Base-by-base conservation (phyloP, 441 rosid genomes). In the Capsella rubella region DNA sequence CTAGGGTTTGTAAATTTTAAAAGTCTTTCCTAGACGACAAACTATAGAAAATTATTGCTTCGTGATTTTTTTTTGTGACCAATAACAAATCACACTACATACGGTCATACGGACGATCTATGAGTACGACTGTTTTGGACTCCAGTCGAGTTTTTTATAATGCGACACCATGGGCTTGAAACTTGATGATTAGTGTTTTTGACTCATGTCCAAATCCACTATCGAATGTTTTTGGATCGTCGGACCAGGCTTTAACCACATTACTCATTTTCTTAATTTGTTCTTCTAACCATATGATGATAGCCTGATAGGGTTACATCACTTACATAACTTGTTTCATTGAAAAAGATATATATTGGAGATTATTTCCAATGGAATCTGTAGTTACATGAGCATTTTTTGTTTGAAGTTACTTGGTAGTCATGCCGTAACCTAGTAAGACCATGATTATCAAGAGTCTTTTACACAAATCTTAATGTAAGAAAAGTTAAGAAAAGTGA, bases 51-150 rank as follows among this genome's bases (percentile, higher is more conserved):
- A 57, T 32, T 54, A 64, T 64, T 73, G 45, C 52, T 27, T 25
- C 51, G 15, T 28, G 40, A 27, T 8, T 64, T 11, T 14, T 35
- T 46, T 42, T 8, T 53, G 51, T 47, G 58, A 46, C 52, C 60
- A 56, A 56, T 56, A 45, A 34, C 31, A 55, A 64, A 45, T 6
- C 57, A 34, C 34, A 35, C 16, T 72, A 21, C 25, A 51, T 27
- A 71, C 68, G 68, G 68, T 35, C 55, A 31, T 54, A 63, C 49
- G 40, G 76, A 54, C 39, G 40, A 43, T 25, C 15, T 11, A 43
- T 13, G 71, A 27, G 40, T 34, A 65, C 18, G 70, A 50, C 51
- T 47, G 57, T 47, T 46, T 37, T 46, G 52, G 65, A 56, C 49
- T 53, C 70, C 6, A 56, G 8, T 37, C 51, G 40, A 34, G 40